Evolutionary conservation across 73 alveolate genomes (phyloP).

Genomic region (Stentor coeruleus): DNA sequence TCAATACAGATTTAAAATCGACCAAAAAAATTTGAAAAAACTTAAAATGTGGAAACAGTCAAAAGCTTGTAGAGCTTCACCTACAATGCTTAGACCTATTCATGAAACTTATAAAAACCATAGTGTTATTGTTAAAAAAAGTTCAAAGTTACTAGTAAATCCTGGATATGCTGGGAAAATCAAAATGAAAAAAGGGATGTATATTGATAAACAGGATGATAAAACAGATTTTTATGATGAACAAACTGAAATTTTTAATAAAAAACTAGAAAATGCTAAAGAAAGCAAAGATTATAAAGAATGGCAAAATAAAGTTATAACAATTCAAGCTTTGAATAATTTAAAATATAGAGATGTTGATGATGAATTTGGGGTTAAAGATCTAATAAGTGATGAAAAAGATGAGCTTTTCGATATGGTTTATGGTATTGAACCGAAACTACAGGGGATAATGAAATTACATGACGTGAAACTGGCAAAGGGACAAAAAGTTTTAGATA

Average conservation of each 20-base stretch:
- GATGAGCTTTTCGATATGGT: slow-evolving; percentile 7
- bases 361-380: not conserved
- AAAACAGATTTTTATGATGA: not conserved
- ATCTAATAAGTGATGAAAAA: not conserved
- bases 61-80: not conserved
- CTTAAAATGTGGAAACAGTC: not conserved
- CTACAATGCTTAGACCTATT: not conserved
- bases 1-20: not conserved
- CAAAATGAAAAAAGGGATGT: not conserved
- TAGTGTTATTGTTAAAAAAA: not conserved
- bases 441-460: slow-evolving; percentile 10
- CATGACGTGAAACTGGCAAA: slow-evolving; percentile 18
- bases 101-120: not conserved
- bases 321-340: not conserved
- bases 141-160: not conserved
- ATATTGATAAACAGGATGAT: not conserved
- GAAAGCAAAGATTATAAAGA: not conserved
- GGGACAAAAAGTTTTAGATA: slow-evolving; percentile 17
- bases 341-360: not conserved
- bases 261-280: not conserved
- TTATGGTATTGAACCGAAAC: not conserved
- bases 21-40: not conserved
- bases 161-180: not conserved
- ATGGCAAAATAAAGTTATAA: not conserved
- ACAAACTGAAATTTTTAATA: not conserved